phyloP scores from a whole-genome alignment of 2,329 filamentous ascomycete genomes.

The Fusarium pseudograminearum region DNA sequence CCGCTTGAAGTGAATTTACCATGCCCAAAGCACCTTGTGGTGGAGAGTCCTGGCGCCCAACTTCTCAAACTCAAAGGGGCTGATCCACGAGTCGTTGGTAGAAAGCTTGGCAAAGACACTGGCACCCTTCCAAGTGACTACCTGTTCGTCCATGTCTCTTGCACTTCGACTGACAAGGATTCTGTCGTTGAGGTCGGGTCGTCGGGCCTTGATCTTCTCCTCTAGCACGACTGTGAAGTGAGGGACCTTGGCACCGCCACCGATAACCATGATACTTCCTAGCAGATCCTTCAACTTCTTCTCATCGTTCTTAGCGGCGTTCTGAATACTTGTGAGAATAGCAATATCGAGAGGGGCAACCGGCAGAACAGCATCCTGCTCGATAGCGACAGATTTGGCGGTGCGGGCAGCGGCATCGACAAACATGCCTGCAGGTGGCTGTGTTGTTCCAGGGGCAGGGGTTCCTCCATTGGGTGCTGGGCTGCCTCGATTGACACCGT shows the following conservation, averaged over 20 bases:
- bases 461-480: slow-evolving; percentile 65
- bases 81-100: slow-evolving; percentile 97
- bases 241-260: slow-evolving; percentile 84
- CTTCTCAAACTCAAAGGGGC: slow-evolving; percentile 86
- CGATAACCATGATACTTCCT: slow-evolving; percentile 90
- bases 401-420: slow-evolving; percentile 65
- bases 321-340: slow-evolving; percentile 88
- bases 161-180: slow-evolving; percentile 78
- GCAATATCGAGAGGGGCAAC: slow-evolving; percentile 87
- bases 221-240: slow-evolving; percentile 87
- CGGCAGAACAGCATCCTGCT: slow-evolving; percentile 84
- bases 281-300: slow-evolving; percentile 93
- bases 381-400: slow-evolving; percentile 68
- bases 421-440: slow-evolving; percentile 60
- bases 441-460: slow-evolving; percentile 54
- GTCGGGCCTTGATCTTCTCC: slow-evolving; percentile 77
- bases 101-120: slow-evolving; percentile 94
- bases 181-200: slow-evolving; percentile 70
- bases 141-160: slow-evolving; percentile 93
- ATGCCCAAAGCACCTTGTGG: slow-evolving; percentile 79
- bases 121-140: slow-evolving; percentile 98
- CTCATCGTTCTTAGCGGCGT: slow-evolving; percentile 89
- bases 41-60: slow-evolving; percentile 84
- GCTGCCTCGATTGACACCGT: slow-evolving; percentile 61
- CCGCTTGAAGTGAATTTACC: slow-evolving; percentile 52